phyloP scores from a whole-genome alignment of 2,329 filamentous ascomycete genomes.

The Aspergillus sp. region DNA sequence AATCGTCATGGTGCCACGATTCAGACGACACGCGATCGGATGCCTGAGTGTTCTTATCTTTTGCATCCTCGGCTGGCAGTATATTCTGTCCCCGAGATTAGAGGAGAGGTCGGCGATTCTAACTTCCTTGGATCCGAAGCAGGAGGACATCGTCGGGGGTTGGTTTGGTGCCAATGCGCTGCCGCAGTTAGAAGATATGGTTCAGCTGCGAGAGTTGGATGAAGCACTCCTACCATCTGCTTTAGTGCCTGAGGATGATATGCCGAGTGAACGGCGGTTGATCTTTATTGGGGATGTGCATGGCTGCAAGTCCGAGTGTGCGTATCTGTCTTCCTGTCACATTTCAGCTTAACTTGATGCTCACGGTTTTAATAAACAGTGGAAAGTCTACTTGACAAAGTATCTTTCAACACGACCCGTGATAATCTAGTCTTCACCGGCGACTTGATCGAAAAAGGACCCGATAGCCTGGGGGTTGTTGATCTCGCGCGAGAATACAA shows the following conservation, averaged over 20 bases:
- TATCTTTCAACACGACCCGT: constrained; percentile 58
- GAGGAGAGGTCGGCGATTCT: constrained; percentile 32
- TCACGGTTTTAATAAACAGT: constrained; percentile 33
- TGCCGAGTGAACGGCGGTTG: constrained; percentile 55
- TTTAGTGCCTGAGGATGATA: constrained; percentile 6
- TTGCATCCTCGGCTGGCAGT: constrained; percentile 35
- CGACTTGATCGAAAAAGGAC: constrained; percentile 83
- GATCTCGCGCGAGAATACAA: constrained; percentile 69
- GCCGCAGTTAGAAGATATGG: constrained; percentile 51
- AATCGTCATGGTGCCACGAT: constrained; percentile 40
- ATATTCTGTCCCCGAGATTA: constrained; percentile 30
- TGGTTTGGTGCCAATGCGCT: constrained; percentile 50
- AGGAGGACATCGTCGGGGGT: constrained; percentile 28
- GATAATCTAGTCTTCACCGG: constrained; percentile 78
- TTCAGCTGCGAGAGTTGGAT: constrained; percentile 52
- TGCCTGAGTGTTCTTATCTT: constrained; percentile 34
- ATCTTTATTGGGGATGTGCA: constrained; percentile 90
- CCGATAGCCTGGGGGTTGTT: constrained; percentile 76
- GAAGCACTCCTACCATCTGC: constrained; percentile 45
- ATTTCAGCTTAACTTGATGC: background rate
- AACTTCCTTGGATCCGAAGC: constrained; percentile 31
- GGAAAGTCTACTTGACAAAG: constrained; percentile 62
- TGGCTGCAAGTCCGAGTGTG: constrained; percentile 71
- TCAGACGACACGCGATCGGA: constrained; percentile 40
- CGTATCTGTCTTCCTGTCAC: constrained; percentile 20